A percentile compares a stretch with the other conserved stretches of the same genome.
These are phyloP conservation scores for Waltergamsia citrina DNA, from an alignment of 2,329 filamentous ascomycete genomes.

Conservation along the genomic window DNA sequence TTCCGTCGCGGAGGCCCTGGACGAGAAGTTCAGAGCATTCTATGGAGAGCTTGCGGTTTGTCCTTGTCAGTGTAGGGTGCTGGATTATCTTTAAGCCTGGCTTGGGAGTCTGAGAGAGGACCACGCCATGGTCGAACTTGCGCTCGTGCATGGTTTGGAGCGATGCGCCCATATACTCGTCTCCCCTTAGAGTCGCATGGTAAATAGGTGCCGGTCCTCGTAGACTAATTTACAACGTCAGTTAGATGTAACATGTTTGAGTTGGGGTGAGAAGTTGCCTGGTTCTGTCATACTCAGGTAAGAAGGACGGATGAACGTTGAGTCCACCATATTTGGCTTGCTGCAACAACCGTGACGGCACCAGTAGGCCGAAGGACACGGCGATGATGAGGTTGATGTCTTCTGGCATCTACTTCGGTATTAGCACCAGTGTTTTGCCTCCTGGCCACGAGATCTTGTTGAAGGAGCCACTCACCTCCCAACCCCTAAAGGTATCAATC, in stretches of 20 bases:
- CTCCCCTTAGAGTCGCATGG: slow-evolving; percentile 62
- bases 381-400: slow-evolving; percentile 73
- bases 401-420: slow-evolving; percentile 38
- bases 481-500: slow-evolving; percentile 73
- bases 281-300: slow-evolving; percentile 57
- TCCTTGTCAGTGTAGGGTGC: slow-evolving; percentile 29
- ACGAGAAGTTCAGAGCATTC: slow-evolving; percentile 65
- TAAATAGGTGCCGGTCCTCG: slow-evolving; percentile 82
- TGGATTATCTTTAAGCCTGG: slow-evolving; percentile 45
- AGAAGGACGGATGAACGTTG: slow-evolving; percentile 86
- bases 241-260: not conserved
- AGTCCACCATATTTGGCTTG: slow-evolving; percentile 72
- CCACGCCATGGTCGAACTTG: slow-evolving; percentile 68
- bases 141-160: slow-evolving; percentile 76
- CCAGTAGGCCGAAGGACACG: slow-evolving; percentile 88
- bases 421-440: slow-evolving; percentile 4
- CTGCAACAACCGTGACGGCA: slow-evolving; percentile 66
- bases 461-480: slow-evolving; percentile 50
- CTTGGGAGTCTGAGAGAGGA: slow-evolving; percentile 60
- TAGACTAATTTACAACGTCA: slow-evolving; percentile 41
- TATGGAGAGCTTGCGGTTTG: slow-evolving; percentile 42
- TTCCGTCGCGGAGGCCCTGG: slow-evolving; percentile 46
- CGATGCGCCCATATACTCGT: slow-evolving; percentile 60
- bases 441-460: not conserved
- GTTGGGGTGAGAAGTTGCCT: not conserved